Base-by-base conservation (phyloP, 345 rosid genomes). In the Citrus unshiu region DNA sequence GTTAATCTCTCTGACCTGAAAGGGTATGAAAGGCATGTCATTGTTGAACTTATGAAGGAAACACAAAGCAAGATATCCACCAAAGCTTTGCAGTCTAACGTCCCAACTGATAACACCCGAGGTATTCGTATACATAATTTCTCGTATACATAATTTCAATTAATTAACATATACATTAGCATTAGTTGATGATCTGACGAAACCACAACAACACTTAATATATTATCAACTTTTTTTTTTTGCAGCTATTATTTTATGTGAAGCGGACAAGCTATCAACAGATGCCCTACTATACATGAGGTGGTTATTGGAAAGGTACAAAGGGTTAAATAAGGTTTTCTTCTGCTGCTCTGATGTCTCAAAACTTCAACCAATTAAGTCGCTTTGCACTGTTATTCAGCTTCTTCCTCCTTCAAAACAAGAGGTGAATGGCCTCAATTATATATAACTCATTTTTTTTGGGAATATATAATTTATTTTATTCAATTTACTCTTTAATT, bases 1-100 rank as follows among this genome's bases (percentile, higher is more conserved):
- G 85, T 91, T 43, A 89, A 85, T 64, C 82, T 89, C 4, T 85
- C 91, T 3, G 90, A 89, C 75, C 74, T 89, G 37, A 83, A 83
- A 84, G 94, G 91, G 24, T 88, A 89, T 62, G 94, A 89, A 84
- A 89, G 85, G 82, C 86, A 89, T 56, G 83, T 90, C 63, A 81
- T 91, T 21, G 84, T 89, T 5, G 90, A 88, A 58, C 92, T 91
- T 73, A 89, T 88, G 80, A 91, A 88, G 84, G 89, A 86, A 73
- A 84, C 85, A 9, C 84, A 75, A 43, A 34, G 60, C 37, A 78
- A 46, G 43, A 58, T 66, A 24, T 64, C 89, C 68, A 54, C 57
- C 64, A 80, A 80, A 63, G n/a, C 61, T 34, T 61, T 43, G 1
- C 54, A 37, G 6, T 75, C 81, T 54, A 81, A 61, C 30, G n/a